These are phyloP conservation scores for Chytriomyces sp. DNA, from an alignment of 192 early-diverging fungal genomes.

Conservation along the genomic window DNA sequence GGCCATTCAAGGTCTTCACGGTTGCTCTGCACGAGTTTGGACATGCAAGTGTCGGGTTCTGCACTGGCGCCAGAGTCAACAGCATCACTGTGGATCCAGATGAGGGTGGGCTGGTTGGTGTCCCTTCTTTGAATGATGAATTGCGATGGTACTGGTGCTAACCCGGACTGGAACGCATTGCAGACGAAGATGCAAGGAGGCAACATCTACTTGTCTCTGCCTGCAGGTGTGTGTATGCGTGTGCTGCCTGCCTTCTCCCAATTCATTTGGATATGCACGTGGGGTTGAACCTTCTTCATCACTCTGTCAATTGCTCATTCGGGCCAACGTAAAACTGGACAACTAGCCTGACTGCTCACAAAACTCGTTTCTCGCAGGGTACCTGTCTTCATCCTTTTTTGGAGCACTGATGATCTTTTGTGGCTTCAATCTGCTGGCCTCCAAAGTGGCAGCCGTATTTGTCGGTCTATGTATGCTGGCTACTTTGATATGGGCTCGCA, in stretches of 20 bases:
- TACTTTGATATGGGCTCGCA: constrained; percentile 86
- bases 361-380: constrained; percentile 53
- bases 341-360: not conserved
- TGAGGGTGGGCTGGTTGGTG: constrained; percentile 79
- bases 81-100: constrained; percentile 91
- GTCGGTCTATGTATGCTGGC: constrained; percentile 82
- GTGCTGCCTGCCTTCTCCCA: not conserved
- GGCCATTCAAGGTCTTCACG: constrained; percentile 84
- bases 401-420: constrained; percentile 93
- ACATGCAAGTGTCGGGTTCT: constrained; percentile 83
- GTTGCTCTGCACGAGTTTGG: constrained; percentile 96
- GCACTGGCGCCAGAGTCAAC: constrained; percentile 88
- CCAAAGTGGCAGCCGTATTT: constrained; percentile 85
- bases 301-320: too few species aligned
- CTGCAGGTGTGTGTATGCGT: constrained; percentile 63
- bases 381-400: constrained; percentile 85
- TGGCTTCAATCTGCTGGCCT: constrained; percentile 86
- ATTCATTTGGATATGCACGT: not conserved
- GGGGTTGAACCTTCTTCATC: too few species aligned
- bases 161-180: constrained; percentile 21
- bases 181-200: constrained; percentile 63
- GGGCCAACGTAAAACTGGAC: not conserved
- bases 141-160: not conserved
- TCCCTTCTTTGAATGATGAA: not conserved
- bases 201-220: constrained; percentile 79